Evolutionary conservation across 2,329 filamentous ascomycete genomes (phyloP).

Genomic region (Ophiostoma novo-ulmi): DNA sequence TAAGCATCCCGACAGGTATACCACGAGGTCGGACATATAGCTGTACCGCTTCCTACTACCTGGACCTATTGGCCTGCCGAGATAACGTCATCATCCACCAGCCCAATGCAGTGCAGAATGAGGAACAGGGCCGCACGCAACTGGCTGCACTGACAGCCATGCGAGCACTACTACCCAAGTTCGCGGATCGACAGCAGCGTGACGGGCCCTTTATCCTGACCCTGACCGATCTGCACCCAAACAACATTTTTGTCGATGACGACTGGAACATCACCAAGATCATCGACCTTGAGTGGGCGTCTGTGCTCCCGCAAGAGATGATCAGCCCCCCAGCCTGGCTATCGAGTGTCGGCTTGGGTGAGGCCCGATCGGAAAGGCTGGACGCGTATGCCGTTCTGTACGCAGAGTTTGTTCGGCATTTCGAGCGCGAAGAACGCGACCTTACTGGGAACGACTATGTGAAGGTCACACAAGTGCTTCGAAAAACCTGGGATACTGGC

Average conservation of each 20-base stretch:
- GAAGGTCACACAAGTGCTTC: not conserved
- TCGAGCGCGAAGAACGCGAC: not conserved
- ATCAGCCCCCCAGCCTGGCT: not conserved
- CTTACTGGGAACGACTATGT: not conserved
- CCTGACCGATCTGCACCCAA: slow-evolving; percentile 32
- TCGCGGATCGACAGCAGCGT: not conserved
- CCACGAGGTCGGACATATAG: not conserved
- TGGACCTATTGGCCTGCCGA: not conserved
- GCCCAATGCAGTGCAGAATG: not conserved
- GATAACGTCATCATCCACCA: not conserved
- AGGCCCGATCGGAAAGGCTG: not conserved
- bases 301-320: not conserved
- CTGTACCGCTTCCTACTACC: not conserved
- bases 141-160: not conserved
- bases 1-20: slow-evolving; percentile 26
- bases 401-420: not conserved
- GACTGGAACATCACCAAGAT: slow-evolving; percentile 33
- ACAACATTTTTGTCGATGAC: slow-evolving; percentile 34
- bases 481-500: not conserved
- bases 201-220: slow-evolving; percentile 25
- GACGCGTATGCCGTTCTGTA: not conserved
- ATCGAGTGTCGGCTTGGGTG: not conserved
- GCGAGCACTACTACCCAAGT: not conserved
- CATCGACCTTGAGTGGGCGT: slow-evolving; percentile 33
- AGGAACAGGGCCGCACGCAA: not conserved